phyloP scores from a whole-genome alignment of 108 stramenopile species.

The Thalassiosira profunda region DNA sequence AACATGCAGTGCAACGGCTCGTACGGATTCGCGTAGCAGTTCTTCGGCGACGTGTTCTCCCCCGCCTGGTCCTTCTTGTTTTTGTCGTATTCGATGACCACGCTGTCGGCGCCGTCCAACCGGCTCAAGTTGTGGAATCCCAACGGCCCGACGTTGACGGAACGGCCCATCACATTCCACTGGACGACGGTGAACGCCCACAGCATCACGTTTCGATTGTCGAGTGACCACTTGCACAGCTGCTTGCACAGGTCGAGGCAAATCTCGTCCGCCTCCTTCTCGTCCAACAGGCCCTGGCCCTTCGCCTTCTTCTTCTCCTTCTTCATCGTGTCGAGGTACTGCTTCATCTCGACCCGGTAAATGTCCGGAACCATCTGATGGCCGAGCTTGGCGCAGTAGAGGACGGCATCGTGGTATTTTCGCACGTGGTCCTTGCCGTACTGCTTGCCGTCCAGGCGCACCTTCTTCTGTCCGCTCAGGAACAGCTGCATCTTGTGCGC shows the following conservation, averaged over 20 bases:
- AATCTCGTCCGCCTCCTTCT: conserved; percentile 40
- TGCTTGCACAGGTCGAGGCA: conserved; percentile 9
- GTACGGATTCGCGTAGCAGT: conserved; percentile 41
- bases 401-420: conserved; percentile 34
- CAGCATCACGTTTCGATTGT: conserved; percentile 1
- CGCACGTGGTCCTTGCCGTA: conserved; percentile 20
- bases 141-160: conserved; percentile 12
- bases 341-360: conserved; percentile 22
- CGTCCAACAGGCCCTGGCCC: conserved; percentile 20
- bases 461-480: background rate
- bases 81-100: conserved; percentile 19
- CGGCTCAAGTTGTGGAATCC: conserved; percentile 24
- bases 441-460: conserved; percentile 4
- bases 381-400: conserved; percentile 17
- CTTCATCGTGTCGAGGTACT: conserved; percentile 10
- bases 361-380: background rate
- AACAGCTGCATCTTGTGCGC: conserved; percentile 1
- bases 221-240: conserved; percentile 17
- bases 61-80: conserved; percentile 40
- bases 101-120: conserved; percentile 12
- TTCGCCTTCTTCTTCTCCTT: conserved; percentile 15
- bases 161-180: conserved; percentile 44
- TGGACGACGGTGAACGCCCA: conserved; percentile 34
- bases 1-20: background rate
- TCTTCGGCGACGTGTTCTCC: conserved; percentile 29